Conservation (phyloP, 495 filamentous ascomycete genomes). For the Staphylotrichum longicolle region DNA sequence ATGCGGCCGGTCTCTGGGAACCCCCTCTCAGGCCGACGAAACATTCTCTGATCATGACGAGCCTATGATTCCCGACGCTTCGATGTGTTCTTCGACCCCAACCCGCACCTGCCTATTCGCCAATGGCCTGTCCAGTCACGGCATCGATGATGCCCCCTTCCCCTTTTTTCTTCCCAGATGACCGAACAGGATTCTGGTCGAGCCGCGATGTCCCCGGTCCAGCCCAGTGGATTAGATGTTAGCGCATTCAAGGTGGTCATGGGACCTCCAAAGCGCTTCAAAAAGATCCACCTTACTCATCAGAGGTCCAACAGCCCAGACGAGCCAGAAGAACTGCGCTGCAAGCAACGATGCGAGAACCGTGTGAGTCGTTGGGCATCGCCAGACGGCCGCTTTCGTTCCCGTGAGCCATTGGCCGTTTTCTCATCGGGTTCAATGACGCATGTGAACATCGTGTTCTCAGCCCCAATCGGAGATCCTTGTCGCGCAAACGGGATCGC, state of each 20-base stretch:
- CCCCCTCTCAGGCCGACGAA: too few relatives aligned
- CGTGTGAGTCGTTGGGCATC: slow-evolving; percentile 3
- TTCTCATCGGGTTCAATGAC: slow-evolving; percentile 3
- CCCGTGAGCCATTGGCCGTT: background rate
- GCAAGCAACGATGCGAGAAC: background rate
- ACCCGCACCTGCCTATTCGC: slow-evolving; percentile 4
- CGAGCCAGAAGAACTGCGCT: too few relatives aligned
- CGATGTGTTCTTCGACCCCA: background rate
- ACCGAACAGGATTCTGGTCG: slow-evolving; percentile 17
- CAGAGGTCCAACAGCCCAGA: too few relatives aligned
- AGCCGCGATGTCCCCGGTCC: slow-evolving; percentile 28
- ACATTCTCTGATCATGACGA: background rate
- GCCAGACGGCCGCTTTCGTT: background rate
- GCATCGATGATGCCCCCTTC: slow-evolving; percentile 2
- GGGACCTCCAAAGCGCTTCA: slow-evolving; percentile 29
- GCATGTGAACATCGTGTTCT: slow-evolving; percentile 3
- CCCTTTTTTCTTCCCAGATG: slow-evolving; percentile 22
- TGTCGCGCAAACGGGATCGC: background rate
- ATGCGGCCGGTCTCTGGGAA: too few relatives aligned
- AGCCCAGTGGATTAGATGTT: slow-evolving; percentile 16
- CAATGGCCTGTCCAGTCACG: slow-evolving; percentile 6
- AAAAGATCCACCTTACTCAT: slow-evolving; percentile 24
- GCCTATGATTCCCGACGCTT: background rate
- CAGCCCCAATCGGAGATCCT: slow-evolving; percentile 5
- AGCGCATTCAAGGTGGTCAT: slow-evolving; percentile 32